phyloP scores from a whole-genome alignment of 1,284 basidiomycete genomes.

The Tetrapyrgos nigripes region DNA sequence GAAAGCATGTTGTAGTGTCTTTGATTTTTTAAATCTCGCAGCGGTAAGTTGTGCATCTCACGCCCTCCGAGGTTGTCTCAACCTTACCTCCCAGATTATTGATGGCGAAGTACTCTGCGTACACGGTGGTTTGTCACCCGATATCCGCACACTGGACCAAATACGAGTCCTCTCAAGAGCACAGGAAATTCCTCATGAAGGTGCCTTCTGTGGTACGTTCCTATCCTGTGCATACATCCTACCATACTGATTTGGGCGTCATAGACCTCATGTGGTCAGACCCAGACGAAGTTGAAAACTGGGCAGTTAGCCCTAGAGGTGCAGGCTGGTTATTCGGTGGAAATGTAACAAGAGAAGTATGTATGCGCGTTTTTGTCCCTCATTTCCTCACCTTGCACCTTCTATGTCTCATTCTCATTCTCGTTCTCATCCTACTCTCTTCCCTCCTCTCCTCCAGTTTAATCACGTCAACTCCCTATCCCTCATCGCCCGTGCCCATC shows the following conservation, averaged over 20 bases:
- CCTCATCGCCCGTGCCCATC: constrained; percentile 92
- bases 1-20: constrained; percentile 96
- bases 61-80: neutral
- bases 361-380: constrained; percentile 24
- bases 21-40: constrained; percentile 93
- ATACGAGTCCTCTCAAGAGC: constrained; percentile 90
- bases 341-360: constrained; percentile 84
- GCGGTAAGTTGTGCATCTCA: constrained; percentile 65
- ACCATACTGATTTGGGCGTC: neutral
- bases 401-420: constrained; percentile 4
- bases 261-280: constrained; percentile 98
- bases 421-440: no score
- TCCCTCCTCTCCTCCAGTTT: constrained; percentile 60
- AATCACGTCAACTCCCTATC: constrained; percentile 88
- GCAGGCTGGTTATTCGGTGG: constrained; percentile 97
- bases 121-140: constrained; percentile 92
- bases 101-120: constrained; percentile 92
- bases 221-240: constrained; percentile 1
- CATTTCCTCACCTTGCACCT: neutral
- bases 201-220: constrained; percentile 90
- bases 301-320: constrained; percentile 94
- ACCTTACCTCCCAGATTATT: constrained; percentile 70
- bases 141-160: constrained; percentile 92
- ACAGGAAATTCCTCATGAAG: constrained; percentile 96
- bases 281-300: constrained; percentile 94